Conservation (phyloP, 805 yeast genomes). For the Yamadazyma takamatsuzukensis region DNA sequence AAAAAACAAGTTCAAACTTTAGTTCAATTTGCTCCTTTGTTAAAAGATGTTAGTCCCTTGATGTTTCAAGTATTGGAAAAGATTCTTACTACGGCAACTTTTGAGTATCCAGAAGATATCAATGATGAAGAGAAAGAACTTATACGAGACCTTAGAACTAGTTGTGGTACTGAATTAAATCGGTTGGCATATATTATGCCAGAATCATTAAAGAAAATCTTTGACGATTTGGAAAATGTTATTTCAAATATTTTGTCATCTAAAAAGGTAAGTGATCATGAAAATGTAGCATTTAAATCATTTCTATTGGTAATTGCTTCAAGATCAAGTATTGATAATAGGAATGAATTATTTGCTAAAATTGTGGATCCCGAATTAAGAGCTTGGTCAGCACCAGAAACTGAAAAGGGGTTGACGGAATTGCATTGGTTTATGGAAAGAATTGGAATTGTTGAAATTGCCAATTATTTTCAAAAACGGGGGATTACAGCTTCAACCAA, state of each 20-base stretch:
- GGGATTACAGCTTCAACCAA: constrained; percentile 77
- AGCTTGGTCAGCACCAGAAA: constrained; percentile 91
- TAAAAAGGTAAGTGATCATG: constrained; percentile 79
- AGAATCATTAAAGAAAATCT: constrained; percentile 75
- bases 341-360: constrained; percentile 72
- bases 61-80: constrained; percentile 85
- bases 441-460: constrained; percentile 89
- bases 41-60: constrained; percentile 69
- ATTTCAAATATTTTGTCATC: constrained; percentile 66
- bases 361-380: constrained; percentile 91
- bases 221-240: constrained; percentile 77
- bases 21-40: constrained; percentile 88
- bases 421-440: constrained; percentile 98
- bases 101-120: constrained; percentile 65
- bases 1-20: constrained; percentile 87
- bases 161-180: constrained; percentile 92
- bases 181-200: constrained; percentile 95
- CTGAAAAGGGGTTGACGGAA: constrained; percentile 84
- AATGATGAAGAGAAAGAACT: constrained; percentile 75
- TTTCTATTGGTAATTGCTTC: constrained; percentile 89
- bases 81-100: constrained; percentile 78
- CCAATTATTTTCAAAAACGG: constrained; percentile 80
- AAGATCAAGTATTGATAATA: constrained; percentile 69
- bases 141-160: constrained; percentile 81
- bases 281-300: constrained; percentile 89